Evolutionary conservation across 768 basidiomycete genomes (phyloP), one percentile per base, ranked within the genome.

Genomic region (Termitomyces sp.): DNA sequence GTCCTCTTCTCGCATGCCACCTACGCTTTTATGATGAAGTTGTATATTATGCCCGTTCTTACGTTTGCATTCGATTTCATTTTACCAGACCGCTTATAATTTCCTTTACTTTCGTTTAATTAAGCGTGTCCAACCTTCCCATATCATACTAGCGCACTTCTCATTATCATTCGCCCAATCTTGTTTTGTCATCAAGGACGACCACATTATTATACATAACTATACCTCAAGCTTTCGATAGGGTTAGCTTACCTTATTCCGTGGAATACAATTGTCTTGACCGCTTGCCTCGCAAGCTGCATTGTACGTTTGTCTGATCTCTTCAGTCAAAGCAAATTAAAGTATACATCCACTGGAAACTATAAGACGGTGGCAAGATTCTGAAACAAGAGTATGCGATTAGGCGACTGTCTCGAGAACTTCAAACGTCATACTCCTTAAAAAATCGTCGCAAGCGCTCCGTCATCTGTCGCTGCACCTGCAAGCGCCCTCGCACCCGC

Each of bases 361-460:
- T 48, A 30, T 20, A 6, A 23, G 9, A 23, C n/a, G 44, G 20
- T 2, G 44, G 23, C 23, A 46, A 46, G 4, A 13, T 46, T 13
- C 5, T 32, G n/a, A 23, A 35, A 14, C 32, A 35, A 50, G 13
- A 13, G n/a, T 20, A 50, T 20, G 32, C n/a, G n/a, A 35, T 13
- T 18, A 40, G 16, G 40, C 6, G 16, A 33, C n/a, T 32, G 26
- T 23, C 30, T 4, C 28, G 7, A 6, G 18, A 32, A 32, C 18
- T 7, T 9, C 16, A 4, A 18, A 56, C 28, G 32, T 32, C 23
- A 35, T 8, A 23, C 18, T 10, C 13, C 23, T 49, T 67, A 86
- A 61, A 87, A 87, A 67, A 87, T 87, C 23, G 85, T 87, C 43
- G 80, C 81, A 55, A 87, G 65, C 52, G 83, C 77, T 55, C 78